Conservation (phyloP, 2,329 filamentous ascomycete genomes). For the Corinectria fuckeliana region DNA sequence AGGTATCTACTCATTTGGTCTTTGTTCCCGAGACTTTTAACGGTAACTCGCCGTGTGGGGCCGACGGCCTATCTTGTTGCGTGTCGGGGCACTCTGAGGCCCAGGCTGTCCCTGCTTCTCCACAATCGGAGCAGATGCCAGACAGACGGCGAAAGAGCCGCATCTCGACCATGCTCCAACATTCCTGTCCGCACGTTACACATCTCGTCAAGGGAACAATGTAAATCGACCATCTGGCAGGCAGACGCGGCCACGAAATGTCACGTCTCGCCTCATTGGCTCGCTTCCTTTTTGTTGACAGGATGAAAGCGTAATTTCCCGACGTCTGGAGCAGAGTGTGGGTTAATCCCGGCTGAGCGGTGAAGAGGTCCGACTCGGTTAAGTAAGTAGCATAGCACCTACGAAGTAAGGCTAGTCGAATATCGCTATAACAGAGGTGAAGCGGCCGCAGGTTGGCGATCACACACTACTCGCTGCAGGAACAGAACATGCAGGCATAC, state of each 20-base stretch:
- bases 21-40: background rate
- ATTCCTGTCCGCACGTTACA: constrained; percentile 1
- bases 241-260: background rate
- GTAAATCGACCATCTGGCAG: background rate
- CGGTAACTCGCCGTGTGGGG: background rate
- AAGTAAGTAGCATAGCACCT: constrained; percentile 26
- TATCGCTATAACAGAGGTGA: constrained; percentile 5
- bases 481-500: background rate
- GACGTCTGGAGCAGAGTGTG: constrained; percentile 15
- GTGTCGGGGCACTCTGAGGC: background rate
- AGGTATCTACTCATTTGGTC: background rate
- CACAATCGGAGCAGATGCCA: background rate
- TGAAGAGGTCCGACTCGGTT: constrained; percentile 27
- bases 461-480: background rate
- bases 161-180: background rate
- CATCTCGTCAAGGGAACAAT: background rate
- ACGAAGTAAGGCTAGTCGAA: background rate
- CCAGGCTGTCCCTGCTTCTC: background rate
- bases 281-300: constrained; percentile 20
- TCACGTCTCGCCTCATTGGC: constrained; percentile 13
- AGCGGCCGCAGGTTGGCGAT: background rate
- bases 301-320: constrained; percentile 24
- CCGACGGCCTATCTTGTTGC: background rate
- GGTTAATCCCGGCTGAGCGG: constrained; percentile 32
- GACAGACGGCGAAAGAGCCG: background rate